Evolutionary conservation across 2,329 filamentous ascomycete genomes (phyloP).

Genomic region (Boeremia exigua): DNA sequence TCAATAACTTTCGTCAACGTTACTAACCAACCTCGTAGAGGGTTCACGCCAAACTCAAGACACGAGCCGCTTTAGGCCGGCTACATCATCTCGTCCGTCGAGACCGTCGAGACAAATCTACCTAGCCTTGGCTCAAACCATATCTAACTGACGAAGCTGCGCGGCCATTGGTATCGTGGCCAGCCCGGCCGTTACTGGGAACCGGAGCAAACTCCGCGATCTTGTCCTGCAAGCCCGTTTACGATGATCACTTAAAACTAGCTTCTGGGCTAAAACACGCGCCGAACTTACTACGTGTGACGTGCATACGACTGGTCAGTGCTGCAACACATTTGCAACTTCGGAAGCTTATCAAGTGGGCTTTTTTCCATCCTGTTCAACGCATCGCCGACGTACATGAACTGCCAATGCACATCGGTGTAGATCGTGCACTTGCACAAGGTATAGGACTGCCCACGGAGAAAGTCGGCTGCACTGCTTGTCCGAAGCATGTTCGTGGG

Average conservation of each 20-base stretch:
- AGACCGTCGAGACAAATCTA: not conserved
- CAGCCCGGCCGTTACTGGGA: not conserved
- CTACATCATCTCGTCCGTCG: not conserved
- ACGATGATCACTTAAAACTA: not conserved
- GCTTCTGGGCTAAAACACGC: conserved; percentile 10
- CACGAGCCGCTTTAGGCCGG: not conserved
- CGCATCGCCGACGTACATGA: not conserved
- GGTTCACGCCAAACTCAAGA: not conserved
- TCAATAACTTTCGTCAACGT: not conserved
- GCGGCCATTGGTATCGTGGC: not conserved
- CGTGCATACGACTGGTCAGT: conserved; percentile 8
- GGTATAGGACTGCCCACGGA: not conserved
- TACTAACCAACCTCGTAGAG: not conserved
- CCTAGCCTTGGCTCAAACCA: not conserved
- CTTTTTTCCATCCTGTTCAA: not conserved
- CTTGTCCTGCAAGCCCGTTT: not conserved
- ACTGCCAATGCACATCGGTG: not conserved
- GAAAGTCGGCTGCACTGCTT: too few relatives aligned
- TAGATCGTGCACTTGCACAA: not conserved
- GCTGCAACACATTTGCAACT: not conserved
- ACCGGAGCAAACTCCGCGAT: conserved; percentile 8
- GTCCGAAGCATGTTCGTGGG: not conserved
- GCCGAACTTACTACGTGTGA: conserved; percentile 5
- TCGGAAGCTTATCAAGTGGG: conserved; percentile 12
- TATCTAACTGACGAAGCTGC: not conserved